A percentile compares a stretch with the other conserved stretches of the same genome.
Evolutionary conservation across 208 protist species (phyloP).

Genomic region (Trypanosoma platydactyli): DNA sequence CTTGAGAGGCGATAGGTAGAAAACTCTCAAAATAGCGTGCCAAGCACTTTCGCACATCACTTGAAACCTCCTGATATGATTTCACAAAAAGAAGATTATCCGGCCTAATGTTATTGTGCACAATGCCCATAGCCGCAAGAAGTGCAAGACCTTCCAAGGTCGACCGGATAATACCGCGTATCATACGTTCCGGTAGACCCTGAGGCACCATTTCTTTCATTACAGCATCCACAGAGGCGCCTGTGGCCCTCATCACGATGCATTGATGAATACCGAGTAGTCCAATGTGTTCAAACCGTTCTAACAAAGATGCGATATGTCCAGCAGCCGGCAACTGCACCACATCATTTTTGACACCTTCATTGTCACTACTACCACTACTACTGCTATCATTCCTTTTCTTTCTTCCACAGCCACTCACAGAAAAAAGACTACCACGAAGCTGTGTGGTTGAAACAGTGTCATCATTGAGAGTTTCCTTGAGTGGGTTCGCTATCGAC

Average conservation of each 20-base stretch:
- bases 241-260: conserved; percentile 94
- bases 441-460: background rate
- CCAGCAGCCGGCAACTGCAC: background rate
- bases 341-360: conserved; percentile 4
- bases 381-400: too few species aligned
- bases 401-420: background rate
- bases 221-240: conserved; percentile 88
- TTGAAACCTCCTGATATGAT: conserved; percentile 32
- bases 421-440: background rate
- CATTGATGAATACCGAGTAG: conserved; percentile 79
- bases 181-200: conserved; percentile 89
- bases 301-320: conserved; percentile 38
- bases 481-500: background rate
- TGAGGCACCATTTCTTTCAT: conserved; percentile 89
- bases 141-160: conserved; percentile 69
- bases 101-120: conserved; percentile 95
- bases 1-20: conserved; percentile 8
- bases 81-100: conserved; percentile 88
- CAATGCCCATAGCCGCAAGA: conserved; percentile 87
- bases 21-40: conserved; percentile 25
- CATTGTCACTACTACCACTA: background rate
- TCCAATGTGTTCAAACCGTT: conserved; percentile 56
- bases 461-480: background rate
- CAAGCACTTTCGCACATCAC: conserved; percentile 36
- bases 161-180: conserved; percentile 50